Evolutionary conservation across 257 asterid genomes (phyloP).

Genomic region (Przewalskia tangutica): DNA sequence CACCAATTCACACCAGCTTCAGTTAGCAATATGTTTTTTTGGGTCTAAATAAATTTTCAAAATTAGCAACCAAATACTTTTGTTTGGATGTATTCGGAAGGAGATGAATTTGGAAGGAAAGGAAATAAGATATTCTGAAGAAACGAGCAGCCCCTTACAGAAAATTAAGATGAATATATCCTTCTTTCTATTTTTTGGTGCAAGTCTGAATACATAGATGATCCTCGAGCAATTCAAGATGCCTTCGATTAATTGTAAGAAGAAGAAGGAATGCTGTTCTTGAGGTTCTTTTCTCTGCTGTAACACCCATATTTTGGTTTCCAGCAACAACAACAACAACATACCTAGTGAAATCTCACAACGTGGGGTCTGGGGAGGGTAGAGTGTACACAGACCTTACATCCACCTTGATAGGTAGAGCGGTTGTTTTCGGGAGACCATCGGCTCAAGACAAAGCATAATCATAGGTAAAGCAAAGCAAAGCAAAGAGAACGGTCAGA

Average conservation of each 20-base stretch:
- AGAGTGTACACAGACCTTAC: no score
- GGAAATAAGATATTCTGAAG: neutral
- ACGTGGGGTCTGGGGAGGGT: no score
- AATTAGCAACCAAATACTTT: neutral
- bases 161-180: neutral
- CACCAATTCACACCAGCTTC: neutral
- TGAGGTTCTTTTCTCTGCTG: neutral
- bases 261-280: neutral
- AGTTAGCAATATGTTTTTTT: neutral
- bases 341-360: no score
- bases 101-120: neutral
- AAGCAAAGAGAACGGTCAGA: no score
- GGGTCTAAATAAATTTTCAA: neutral
- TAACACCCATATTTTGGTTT: neutral
- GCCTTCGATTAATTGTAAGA: neutral
- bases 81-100: neutral
- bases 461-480: no score
- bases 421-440: no score
- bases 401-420: no score
- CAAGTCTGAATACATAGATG: neutral
- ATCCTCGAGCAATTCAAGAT: neutral
- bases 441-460: no score
- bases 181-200: neutral
- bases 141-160: neutral
- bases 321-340: no score